phyloP scores from a whole-genome alignment of 106 monocot genomes.

The Apostasia ramifera region DNA sequence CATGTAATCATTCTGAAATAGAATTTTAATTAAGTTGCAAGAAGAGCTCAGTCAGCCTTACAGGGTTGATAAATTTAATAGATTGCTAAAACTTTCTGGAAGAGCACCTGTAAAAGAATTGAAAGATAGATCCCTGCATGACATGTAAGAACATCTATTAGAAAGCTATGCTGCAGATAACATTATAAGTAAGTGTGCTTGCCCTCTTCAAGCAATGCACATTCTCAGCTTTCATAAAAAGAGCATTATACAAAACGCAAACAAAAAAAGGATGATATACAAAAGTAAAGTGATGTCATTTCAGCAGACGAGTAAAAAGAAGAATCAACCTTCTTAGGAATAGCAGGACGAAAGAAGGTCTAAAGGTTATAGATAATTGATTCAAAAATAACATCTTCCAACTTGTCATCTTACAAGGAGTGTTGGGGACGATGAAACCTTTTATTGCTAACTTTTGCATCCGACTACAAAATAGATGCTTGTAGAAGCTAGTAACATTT shows the following conservation, averaged over 20 bases:
- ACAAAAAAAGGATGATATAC: no score
- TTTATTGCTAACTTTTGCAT: no score
- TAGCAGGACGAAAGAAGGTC: no score
- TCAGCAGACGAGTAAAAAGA: no score
- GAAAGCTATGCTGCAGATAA: no score
- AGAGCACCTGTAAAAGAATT: slow-evolving; percentile 55
- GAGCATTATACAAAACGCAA: no score
- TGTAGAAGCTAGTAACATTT: neutral
- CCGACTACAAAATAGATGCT: neutral
- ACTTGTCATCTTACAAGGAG: neutral
- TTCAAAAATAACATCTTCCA: neutral
- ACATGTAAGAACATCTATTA: neutral
- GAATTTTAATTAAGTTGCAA: neutral
- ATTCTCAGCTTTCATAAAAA: no score
- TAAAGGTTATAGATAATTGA: neutral
- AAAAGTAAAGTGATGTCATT: no score
- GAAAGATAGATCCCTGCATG: slow-evolving; percentile 63
- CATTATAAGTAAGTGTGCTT: no score
- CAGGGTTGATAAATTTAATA: slow-evolving; percentile 49
- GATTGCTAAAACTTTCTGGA: slow-evolving; percentile 44
- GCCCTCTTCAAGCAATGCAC: no score
- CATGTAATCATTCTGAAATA: neutral
- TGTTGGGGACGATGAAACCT: no score
- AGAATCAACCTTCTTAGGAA: no score
- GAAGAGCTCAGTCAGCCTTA: slow-evolving; percentile 20